Evolutionary conservation across 192 early-diverging fungal species (phyloP).

Genomic region (Mortierella alpina): DNA sequence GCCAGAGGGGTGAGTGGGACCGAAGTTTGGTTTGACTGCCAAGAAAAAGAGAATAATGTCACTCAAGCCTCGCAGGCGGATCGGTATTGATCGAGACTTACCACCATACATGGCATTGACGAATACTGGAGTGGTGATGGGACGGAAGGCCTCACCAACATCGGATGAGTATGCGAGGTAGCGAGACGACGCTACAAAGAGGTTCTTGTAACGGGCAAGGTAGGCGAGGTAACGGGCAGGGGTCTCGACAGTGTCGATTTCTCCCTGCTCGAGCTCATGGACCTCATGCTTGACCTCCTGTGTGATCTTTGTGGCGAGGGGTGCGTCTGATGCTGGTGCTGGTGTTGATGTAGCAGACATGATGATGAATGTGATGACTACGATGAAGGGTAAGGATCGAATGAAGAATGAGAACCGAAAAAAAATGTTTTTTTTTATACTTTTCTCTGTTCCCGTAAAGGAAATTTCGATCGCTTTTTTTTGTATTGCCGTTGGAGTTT

Average conservation of each 20-base stretch:
- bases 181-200: conserved; percentile 57
- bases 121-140: conserved; percentile 62
- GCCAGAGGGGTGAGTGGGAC: background rate
- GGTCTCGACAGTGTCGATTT: conserved; percentile 59
- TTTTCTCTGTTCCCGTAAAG: background rate
- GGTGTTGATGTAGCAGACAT: conserved; percentile 21
- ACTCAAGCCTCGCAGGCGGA: background rate
- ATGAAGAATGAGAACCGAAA: conserved; percentile 8
- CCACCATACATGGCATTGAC: conserved; percentile 70
- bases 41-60: background rate
- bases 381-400: background rate
- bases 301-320: conserved; percentile 26
- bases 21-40: background rate
- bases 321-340: conserved; percentile 18
- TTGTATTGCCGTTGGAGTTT: too few species aligned
- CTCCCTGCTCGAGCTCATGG: conserved; percentile 43
- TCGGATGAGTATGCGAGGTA: conserved; percentile 76
- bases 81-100: conserved; percentile 6
- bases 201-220: conserved; percentile 58
- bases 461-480: too few species aligned
- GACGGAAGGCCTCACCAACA: conserved; percentile 77
- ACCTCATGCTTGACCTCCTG: conserved; percentile 33
- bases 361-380: background rate
- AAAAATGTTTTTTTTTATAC: conserved; percentile 11
- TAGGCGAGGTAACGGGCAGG: conserved; percentile 66